Evolutionary conservation across 1,284 basidiomycete species (phyloP).

Genomic region (Gastroboletus turbinatus): DNA sequence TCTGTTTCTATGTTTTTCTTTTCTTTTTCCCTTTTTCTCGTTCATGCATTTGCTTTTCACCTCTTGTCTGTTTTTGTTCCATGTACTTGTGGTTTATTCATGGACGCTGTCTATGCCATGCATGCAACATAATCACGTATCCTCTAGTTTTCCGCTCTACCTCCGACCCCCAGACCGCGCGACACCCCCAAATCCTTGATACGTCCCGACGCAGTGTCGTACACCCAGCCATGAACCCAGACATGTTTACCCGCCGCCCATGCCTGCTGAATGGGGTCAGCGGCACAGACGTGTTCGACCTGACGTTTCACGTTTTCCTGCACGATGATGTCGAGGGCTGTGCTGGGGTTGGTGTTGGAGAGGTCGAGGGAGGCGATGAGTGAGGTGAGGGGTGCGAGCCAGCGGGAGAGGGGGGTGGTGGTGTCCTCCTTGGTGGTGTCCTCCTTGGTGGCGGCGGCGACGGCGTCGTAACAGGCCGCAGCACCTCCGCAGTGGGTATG

Average conservation of each 20-base stretch:
- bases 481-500: constrained; percentile 84
- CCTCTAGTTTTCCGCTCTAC: not conserved
- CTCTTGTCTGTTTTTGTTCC: not conserved
- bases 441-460: no score
- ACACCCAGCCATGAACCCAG: constrained; percentile 84
- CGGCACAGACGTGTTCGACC: constrained; percentile 70
- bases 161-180: constrained; percentile 15
- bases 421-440: no score
- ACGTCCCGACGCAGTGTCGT: constrained; percentile 69
- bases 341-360: constrained; percentile 36
- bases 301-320: constrained; percentile 77
- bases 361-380: constrained; percentile 54
- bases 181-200: constrained; percentile 69
- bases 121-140: not conserved
- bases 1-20: not conserved
- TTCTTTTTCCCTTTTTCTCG: no score
- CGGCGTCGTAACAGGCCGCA: constrained; percentile 4
- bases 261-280: constrained; percentile 63
- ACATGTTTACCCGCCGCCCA: constrained; percentile 73
- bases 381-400: constrained; percentile 70
- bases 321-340: constrained; percentile 60
- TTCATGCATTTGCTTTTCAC: constrained; percentile 7
- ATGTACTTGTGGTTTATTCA: constrained; percentile 11
- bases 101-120: constrained; percentile 19
- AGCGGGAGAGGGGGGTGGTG: constrained; percentile 46